phyloP scores from a whole-genome alignment of 148 eudicot species.

The Cornus florida region DNA sequence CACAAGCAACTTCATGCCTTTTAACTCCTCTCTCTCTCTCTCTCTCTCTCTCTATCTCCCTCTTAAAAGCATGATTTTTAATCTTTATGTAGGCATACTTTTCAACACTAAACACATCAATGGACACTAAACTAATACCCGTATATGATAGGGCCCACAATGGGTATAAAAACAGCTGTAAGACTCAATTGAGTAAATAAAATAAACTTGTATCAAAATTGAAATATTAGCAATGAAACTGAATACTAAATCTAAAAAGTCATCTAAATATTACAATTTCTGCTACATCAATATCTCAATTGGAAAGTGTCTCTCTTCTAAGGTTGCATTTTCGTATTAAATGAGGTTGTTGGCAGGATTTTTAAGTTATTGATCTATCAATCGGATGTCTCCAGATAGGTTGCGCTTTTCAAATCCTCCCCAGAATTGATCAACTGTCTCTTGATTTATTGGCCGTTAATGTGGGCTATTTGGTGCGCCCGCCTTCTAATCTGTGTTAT shows the following conservation, averaged over 20 bases:
- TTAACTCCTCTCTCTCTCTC: not conserved
- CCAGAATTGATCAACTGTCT: not conserved
- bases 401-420: not conserved
- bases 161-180: not conserved
- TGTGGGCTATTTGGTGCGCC: not conserved
- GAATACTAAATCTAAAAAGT: not conserved
- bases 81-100: not conserved
- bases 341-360: not conserved
- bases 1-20: not conserved
- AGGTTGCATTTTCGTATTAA: not conserved
- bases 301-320: not conserved
- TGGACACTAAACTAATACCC: not conserved
- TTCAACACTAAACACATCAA: not conserved
- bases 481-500: no score
- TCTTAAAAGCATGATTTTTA: not conserved
- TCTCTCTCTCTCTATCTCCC: not conserved
- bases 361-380: not conserved
- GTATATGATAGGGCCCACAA: not conserved
- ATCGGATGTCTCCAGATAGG: not conserved
- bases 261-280: not conserved
- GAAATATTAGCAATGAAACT: not conserved
- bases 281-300: not conserved
- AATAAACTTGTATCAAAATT: no score
- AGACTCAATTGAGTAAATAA: not conserved
- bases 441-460: not conserved